These are phyloP conservation scores for Plasmodium relictum DNA, from an alignment of 169 alveolate genomes.

Conservation along the genomic window DNA sequence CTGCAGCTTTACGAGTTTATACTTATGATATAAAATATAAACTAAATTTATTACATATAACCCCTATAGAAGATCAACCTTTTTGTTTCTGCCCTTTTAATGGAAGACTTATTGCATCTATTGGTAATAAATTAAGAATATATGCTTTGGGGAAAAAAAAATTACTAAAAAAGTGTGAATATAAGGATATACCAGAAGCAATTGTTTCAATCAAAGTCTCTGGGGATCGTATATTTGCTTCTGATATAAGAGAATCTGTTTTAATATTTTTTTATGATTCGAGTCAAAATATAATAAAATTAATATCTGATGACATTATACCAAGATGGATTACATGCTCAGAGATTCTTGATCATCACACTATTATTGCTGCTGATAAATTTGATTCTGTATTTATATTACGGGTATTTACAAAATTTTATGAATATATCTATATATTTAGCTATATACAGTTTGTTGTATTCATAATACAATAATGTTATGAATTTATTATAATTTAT, in stretches of 20 bases:
- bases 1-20: slow-evolving; percentile 81
- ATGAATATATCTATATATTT: neutral
- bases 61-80: slow-evolving; percentile 94
- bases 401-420: slow-evolving; percentile 17
- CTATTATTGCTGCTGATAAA: slow-evolving; percentile 90
- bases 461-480: too few relatives aligned
- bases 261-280: slow-evolving; percentile 91
- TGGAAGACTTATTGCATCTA: slow-evolving; percentile 95
- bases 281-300: slow-evolving; percentile 80
- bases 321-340: slow-evolving; percentile 97
- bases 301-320: slow-evolving; percentile 93
- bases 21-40: slow-evolving; percentile 82
- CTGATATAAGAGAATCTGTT: slow-evolving; percentile 95
- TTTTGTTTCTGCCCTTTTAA: slow-evolving; percentile 94
- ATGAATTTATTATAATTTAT: too few relatives aligned
- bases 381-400: slow-evolving; percentile 80
- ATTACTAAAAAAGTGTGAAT: slow-evolving; percentile 96
- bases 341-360: slow-evolving; percentile 95
- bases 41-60: slow-evolving; percentile 89
- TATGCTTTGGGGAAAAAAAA: slow-evolving; percentile 98
- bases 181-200: slow-evolving; percentile 91
- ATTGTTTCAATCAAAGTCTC: slow-evolving; percentile 85
- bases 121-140: slow-evolving; percentile 94
- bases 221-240: slow-evolving; percentile 94
- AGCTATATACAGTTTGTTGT: neutral